Evolutionary conservation across 1,139 yeast species (phyloP).

Genomic region (Suhomyces bribrorum): DNA sequence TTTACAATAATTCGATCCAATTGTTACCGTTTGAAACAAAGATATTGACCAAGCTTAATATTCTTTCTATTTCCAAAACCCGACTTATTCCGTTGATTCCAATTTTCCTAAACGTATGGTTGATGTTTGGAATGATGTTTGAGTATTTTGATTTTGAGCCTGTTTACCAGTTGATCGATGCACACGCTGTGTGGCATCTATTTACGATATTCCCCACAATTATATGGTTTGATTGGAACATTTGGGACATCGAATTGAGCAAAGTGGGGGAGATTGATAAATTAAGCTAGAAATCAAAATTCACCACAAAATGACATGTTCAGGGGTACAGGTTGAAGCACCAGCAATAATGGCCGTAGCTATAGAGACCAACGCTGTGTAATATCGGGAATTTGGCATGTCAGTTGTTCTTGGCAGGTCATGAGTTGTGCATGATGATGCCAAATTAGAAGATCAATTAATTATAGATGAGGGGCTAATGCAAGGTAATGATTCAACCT

Average conservation of each 20-base stretch:
- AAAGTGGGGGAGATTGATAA: slow-evolving; percentile 19
- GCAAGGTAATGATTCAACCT: no score
- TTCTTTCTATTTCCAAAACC: slow-evolving; percentile 29
- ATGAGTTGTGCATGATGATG: no score
- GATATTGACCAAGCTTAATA: slow-evolving; percentile 34
- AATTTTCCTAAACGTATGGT: slow-evolving; percentile 35
- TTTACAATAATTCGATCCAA: slow-evolving; percentile 40
- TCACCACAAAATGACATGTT: neutral
- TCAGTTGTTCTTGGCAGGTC: no score
- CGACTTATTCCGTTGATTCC: slow-evolving; percentile 40
- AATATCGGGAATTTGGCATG: no score
- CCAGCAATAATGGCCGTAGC: no score
- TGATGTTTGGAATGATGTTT: slow-evolving; percentile 37
- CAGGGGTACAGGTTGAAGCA: neutral
- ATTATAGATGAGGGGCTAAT: no score
- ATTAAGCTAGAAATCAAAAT: slow-evolving; percentile 10
- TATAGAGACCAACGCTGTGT: no score
- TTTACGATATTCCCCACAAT: slow-evolving; percentile 45
- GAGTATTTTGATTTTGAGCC: slow-evolving; percentile 45
- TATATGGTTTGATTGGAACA: slow-evolving; percentile 51
- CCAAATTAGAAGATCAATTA: no score
- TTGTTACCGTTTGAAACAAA: slow-evolving; percentile 44
- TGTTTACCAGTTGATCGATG: slow-evolving; percentile 34
- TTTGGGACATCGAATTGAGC: slow-evolving; percentile 49
- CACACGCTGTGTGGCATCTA: slow-evolving; percentile 49